Evolutionary conservation across 2,329 filamentous ascomycete genomes (phyloP).

Genomic region (Beauveria australis): DNA sequence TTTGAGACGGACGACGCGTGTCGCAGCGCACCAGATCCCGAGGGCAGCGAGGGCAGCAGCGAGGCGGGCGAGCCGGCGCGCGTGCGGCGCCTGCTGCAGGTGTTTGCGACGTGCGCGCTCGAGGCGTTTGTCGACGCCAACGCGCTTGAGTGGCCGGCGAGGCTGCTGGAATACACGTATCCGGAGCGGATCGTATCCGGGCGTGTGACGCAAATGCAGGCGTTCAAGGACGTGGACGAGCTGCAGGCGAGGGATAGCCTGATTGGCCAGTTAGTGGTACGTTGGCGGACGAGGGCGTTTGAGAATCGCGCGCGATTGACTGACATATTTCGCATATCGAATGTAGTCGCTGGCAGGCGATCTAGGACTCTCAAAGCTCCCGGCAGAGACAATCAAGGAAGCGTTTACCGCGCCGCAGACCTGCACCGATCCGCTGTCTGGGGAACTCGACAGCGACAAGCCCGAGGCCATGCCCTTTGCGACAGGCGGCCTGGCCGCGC

Average conservation of each 20-base stretch:
- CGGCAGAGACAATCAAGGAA: slow-evolving; percentile 37
- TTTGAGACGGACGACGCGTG: slow-evolving; percentile 42
- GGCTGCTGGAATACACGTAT: slow-evolving; percentile 60
- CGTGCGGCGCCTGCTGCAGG: slow-evolving; percentile 58
- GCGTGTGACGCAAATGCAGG: slow-evolving; percentile 51
- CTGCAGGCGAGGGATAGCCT: slow-evolving; percentile 56
- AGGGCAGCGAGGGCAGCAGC: slow-evolving; percentile 39
- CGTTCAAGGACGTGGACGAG: slow-evolving; percentile 55
- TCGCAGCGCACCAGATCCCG: slow-evolving; percentile 53
- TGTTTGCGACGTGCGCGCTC: slow-evolving; percentile 69
- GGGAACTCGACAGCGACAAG: slow-evolving; percentile 36
- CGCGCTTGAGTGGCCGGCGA: slow-evolving; percentile 51
- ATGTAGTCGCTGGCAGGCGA: slow-evolving; percentile 53
- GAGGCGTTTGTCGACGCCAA: slow-evolving; percentile 63
- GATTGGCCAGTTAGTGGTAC: slow-evolving; percentile 63
- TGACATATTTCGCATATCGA: not conserved
- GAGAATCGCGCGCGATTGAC: not conserved
- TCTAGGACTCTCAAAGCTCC: slow-evolving; percentile 43
- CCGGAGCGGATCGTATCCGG: slow-evolving; percentile 56
- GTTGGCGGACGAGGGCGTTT: slow-evolving; percentile 19
- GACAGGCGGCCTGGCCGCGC: slow-evolving; percentile 48
- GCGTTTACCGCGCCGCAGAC: slow-evolving; percentile 33
- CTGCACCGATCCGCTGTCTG: slow-evolving; percentile 36
- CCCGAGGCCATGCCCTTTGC: slow-evolving; percentile 49
- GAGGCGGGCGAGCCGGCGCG: slow-evolving; percentile 44